Base-by-base conservation (phyloP, 23 red algal species). In the Gracilariopsis chorda region DNA sequence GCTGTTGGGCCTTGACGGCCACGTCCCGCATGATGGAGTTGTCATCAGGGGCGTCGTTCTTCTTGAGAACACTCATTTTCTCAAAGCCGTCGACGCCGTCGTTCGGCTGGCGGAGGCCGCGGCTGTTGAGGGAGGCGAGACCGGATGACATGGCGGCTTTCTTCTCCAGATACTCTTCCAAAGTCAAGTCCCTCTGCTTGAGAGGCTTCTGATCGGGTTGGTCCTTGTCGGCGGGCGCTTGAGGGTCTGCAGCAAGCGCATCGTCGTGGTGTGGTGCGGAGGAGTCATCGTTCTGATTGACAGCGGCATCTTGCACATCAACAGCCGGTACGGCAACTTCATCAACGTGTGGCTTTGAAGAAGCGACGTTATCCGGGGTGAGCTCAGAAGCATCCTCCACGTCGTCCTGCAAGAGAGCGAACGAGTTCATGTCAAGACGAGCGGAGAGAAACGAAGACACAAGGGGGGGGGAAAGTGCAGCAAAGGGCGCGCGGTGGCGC, bases 111-210 rank as follows among this genome's bases (percentile, higher is more conserved):
- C 88, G 11, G 12, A 43, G 49, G 11, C 33, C 63, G 7, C 52
- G 68, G 44, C 42, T 73, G 42, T 90, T 90, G 55, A 91, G 60
- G 35, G 39, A 52, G 30, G 88, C 48, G 5, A 91, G 45, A 10
- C 32, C 73, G 21, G 53, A 52, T 24, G 88, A 69, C 75, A 81
- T 51, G 27, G 68, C 62, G 19, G 88, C 88, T 32, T 91, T 91
- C 88, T 91, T 65, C 6, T 73, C 88, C 29, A 72, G 27, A 47
- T 91, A 91, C 73, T 91, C 88, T 48, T 80, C 88, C 45, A 91
- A 46, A 21, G 75, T 91, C 35, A 91, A 24, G 45, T 82, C 88
- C 58, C 73, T 80, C 58, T 91, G 70, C 32, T 82, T 80, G 4
- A 43, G 58, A 0, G 88, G 55, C 30, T 39, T 43, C 35, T 61